Conservation (phyloP, 2,329 filamentous ascomycete species). For the Talaromyces sp. region DNA sequence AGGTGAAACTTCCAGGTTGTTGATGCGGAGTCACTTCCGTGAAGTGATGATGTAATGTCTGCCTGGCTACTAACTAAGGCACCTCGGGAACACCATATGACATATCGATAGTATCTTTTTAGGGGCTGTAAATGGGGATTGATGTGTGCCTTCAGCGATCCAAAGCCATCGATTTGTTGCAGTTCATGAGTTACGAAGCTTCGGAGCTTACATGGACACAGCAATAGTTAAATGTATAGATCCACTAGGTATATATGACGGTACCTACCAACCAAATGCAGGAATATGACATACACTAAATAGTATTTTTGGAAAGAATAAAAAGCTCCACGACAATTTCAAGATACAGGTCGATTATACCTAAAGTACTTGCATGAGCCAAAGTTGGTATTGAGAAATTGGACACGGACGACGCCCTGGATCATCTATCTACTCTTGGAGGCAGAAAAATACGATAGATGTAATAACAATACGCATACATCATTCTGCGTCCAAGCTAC, state of each 20-base stretch:
- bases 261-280: not conserved
- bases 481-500: not conserved
- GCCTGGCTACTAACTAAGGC: not conserved
- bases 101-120: no score
- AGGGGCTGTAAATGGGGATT: no score
- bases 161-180: not conserved
- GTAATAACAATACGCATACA: conserved; percentile 5
- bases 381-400: not conserved
- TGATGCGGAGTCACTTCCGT: not conserved
- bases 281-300: not conserved
- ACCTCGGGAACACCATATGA: not conserved
- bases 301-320: not conserved
- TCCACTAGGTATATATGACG: not conserved
- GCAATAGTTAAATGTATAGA: no score
- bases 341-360: not conserved
- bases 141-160: no score
- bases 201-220: not conserved
- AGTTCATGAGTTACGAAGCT: not conserved
- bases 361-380: no score
- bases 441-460: not conserved
- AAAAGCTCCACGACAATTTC: not conserved
- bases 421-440: not conserved
- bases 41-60: conserved; percentile 1
- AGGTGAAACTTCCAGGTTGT: not conserved
- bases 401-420: not conserved